Percentiles rank a stretch among this genome's conserved stretches.
These are phyloP conservation scores for Gracilaria gracilis DNA, from an alignment of 23 red algal genomes.

Conservation along the genomic window DNA sequence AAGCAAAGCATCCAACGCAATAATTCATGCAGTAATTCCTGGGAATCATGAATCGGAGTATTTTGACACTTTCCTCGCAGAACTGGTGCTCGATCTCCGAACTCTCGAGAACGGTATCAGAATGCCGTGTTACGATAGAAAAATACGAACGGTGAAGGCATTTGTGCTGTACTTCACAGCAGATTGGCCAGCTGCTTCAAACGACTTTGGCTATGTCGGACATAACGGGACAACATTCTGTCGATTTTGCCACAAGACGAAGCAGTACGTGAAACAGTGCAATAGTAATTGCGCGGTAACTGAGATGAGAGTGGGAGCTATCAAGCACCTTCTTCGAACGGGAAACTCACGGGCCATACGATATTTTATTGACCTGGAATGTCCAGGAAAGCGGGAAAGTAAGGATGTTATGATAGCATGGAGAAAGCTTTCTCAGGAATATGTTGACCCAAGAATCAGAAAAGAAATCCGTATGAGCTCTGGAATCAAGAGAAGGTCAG, in stretches of 20 bases:
- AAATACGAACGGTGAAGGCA: neutral
- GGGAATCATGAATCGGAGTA: no score
- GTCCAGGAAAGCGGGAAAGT: neutral
- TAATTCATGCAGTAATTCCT: no score
- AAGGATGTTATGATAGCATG: neutral
- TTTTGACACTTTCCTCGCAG: conserved; percentile 1
- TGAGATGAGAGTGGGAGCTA: neutral
- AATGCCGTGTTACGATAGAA: neutral
- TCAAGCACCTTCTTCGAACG: neutral
- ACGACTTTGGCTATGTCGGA: conserved; percentile 1
- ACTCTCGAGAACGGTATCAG: neutral
- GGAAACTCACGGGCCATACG: neutral
- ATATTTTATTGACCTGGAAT: neutral
- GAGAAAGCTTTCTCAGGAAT: neutral
- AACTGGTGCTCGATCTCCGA: neutral
- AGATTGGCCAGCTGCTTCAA: conserved; percentile 23
- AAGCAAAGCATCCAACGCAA: no score
- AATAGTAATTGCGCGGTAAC: neutral
- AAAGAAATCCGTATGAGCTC: no score
- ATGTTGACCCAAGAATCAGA: neutral
- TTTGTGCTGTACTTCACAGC: conserved; percentile 9
- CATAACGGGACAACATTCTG: neutral
- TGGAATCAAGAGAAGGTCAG: neutral
- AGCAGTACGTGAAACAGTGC: neutral
- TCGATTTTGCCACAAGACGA: conserved; percentile 9